Evolutionary conservation across 768 basidiomycete species (phyloP).

Genomic region (Coprinellus aureogranulatus): DNA sequence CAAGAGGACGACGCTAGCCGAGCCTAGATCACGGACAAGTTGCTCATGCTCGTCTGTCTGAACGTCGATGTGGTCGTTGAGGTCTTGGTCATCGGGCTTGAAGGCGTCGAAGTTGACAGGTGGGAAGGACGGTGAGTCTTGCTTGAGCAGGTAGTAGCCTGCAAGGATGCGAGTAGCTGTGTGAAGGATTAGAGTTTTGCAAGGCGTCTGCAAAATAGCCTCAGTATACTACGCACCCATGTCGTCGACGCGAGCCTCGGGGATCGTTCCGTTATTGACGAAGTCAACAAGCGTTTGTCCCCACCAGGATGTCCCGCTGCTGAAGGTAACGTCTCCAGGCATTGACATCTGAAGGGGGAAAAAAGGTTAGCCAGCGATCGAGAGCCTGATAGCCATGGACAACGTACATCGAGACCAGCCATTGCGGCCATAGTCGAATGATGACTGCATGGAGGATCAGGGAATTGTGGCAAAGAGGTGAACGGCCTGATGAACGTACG

Average conservation of each 20-base stretch:
- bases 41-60: constrained; percentile 60
- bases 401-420: constrained; percentile 62
- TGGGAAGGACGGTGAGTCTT: constrained; percentile 65
- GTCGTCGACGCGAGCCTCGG: constrained; percentile 64
- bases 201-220: too few species aligned
- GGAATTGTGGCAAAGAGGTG: too few species aligned
- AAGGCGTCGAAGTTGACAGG: constrained; percentile 71
- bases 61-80: constrained; percentile 64
- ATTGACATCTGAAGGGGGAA: constrained; percentile 64
- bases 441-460: too few species aligned
- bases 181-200: background rate
- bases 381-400: background rate
- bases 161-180: constrained; percentile 74
- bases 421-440: constrained; percentile 58
- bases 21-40: constrained; percentile 70
- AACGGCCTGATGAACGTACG: too few species aligned
- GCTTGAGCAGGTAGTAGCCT: constrained; percentile 62
- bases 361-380: background rate
- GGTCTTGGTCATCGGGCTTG: constrained; percentile 45
- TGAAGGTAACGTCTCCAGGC: constrained; percentile 57
- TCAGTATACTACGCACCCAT: constrained; percentile 50
- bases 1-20: constrained; percentile 70
- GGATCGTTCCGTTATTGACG: constrained; percentile 72
- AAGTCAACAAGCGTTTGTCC: constrained; percentile 65
- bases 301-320: constrained; percentile 55